Evolutionary conservation across 2,329 filamentous ascomycete species (phyloP).

Genomic region (Claviceps sp.): DNA sequence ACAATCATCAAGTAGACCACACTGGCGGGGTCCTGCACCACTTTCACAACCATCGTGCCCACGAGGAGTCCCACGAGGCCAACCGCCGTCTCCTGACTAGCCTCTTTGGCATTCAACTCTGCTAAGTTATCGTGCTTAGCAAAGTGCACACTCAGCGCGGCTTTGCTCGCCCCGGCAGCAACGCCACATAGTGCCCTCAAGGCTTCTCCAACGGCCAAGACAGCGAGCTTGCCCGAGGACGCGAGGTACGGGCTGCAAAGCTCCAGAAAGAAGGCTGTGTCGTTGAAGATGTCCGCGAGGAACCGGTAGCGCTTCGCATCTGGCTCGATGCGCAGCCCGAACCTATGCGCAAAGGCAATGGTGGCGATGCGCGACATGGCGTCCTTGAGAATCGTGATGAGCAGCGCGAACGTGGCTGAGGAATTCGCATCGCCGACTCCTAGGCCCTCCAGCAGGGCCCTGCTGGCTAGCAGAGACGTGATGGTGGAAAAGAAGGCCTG

Average conservation of each 20-base stretch:
- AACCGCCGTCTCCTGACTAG: slow-evolving; percentile 88
- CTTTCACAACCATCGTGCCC: slow-evolving; percentile 68
- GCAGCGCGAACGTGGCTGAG: slow-evolving; percentile 65
- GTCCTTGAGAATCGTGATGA: slow-evolving; percentile 73
- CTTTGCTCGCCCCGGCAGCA: slow-evolving; percentile 79
- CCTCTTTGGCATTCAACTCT: slow-evolving; percentile 89
- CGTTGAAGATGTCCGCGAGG: slow-evolving; percentile 79
- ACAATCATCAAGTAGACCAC: slow-evolving; percentile 63
- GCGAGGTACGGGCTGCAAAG: slow-evolving; percentile 65
- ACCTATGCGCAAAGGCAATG: slow-evolving; percentile 71
- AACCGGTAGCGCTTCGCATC: slow-evolving; percentile 87
- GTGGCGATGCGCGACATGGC: slow-evolving; percentile 70
- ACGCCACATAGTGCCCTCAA: slow-evolving; percentile 66
- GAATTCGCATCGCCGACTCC: slow-evolving; percentile 71
- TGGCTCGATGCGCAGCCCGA: slow-evolving; percentile 72
- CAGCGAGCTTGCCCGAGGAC: slow-evolving; percentile 31
- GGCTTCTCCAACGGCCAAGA: slow-evolving; percentile 36
- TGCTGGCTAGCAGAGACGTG: slow-evolving; percentile 62
- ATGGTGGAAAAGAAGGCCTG: slow-evolving; percentile 79
- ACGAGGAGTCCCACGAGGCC: slow-evolving; percentile 76
- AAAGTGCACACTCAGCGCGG: slow-evolving; percentile 84
- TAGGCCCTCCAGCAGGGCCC: slow-evolving; percentile 67
- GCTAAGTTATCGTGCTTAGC: slow-evolving; percentile 75
- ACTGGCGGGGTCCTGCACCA: slow-evolving; percentile 53
- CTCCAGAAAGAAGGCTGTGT: slow-evolving; percentile 74